Evolutionary conservation across 1,139 yeast species (phyloP), one percentile per base, ranked within the genome.

Genomic region (Yamadazyma epiphylla): DNA sequence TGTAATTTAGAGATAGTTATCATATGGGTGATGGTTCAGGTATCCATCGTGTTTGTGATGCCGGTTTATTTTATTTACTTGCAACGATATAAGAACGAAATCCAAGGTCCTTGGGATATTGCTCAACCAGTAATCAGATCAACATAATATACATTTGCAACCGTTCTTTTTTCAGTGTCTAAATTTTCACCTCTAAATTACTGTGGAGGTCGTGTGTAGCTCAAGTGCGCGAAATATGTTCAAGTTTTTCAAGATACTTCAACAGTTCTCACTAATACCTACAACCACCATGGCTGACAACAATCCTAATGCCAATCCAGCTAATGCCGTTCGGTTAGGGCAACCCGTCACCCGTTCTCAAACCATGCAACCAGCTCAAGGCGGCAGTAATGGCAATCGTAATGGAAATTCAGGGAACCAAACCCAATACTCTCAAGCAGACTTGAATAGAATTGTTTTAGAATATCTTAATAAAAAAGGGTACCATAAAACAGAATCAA

Each of bases 381-480:
- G 15, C 15, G 25, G 16, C 12, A 30, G 29, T 9, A 31, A 27
- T 17, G 22, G 37, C n/a, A 22, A 31, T 5, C 27, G 22, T 13
- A 36, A 26, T 10, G 36, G 26, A 13, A 12, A 10, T n/a, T 17
- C 30, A 36, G 36, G 26, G 13, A 12, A 10, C 13, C 10, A 28
- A 36, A 63, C 67, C 10, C 72, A 64, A 42, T 59, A 60, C 30
- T 65, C 74, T 2, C 89, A 82, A 31, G 87, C 89, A 1, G 96
- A 89, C 55, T 68, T 89, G 55, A 87, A 89, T 56, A 66, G 94
- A 43, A 85, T 89, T 50, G 97, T 91, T 21, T 68, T 91, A 47
- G 98, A 91, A 48, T 91, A 91, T 48, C 71, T 94, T 42, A 85
- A 80, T 55, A 89, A 91, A 51, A 88, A 89, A 53, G 99, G 99